phyloP scores from a whole-genome alignment of 371 early-diverging fungal genomes.

The Haplosporangium sp. region DNA sequence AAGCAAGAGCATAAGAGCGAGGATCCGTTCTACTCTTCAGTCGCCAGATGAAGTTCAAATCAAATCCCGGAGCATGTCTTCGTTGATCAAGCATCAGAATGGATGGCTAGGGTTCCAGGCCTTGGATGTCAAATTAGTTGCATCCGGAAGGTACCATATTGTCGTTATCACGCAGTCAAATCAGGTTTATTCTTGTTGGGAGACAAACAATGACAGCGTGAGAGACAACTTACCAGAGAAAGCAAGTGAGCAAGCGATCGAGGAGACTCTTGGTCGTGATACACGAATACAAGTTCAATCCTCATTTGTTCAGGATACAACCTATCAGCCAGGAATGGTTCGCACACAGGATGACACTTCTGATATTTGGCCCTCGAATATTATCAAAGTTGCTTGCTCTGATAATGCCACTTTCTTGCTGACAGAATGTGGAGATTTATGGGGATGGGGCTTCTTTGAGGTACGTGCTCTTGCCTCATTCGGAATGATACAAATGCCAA shows the following conservation, averaged over 20 bases:
- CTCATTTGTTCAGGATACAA: conserved; percentile 22
- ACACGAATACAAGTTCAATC: conserved; percentile 3
- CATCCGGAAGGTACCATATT: conserved; percentile 32
- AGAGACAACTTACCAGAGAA: background rate
- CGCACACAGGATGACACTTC: background rate
- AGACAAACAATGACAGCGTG: conserved; percentile 10
- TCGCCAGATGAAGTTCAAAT: background rate
- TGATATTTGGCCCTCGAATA: conserved; percentile 5
- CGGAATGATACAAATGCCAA: background rate
- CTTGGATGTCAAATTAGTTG: conserved; percentile 25
- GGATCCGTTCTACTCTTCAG: background rate
- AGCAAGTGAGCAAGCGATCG: conserved; percentile 5
- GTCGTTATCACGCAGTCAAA: conserved; percentile 28
- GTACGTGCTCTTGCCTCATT: background rate
- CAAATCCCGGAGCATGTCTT: conserved; percentile 36
- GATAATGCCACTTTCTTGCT: conserved; percentile 40
- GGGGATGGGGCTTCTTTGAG: conserved; percentile 50
- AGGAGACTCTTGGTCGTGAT: conserved; percentile 23
- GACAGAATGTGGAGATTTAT: conserved; percentile 35
- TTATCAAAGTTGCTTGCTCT: conserved; percentile 31
- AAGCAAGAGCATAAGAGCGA: background rate
- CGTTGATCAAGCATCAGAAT: conserved; percentile 22
- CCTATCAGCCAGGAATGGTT: conserved; percentile 34
- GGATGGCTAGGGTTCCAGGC: conserved; percentile 38
- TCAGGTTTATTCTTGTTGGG: conserved; percentile 44